Conservation (phyloP, 768 basidiomycete species). For the Leucosporidium scottii region DNA sequence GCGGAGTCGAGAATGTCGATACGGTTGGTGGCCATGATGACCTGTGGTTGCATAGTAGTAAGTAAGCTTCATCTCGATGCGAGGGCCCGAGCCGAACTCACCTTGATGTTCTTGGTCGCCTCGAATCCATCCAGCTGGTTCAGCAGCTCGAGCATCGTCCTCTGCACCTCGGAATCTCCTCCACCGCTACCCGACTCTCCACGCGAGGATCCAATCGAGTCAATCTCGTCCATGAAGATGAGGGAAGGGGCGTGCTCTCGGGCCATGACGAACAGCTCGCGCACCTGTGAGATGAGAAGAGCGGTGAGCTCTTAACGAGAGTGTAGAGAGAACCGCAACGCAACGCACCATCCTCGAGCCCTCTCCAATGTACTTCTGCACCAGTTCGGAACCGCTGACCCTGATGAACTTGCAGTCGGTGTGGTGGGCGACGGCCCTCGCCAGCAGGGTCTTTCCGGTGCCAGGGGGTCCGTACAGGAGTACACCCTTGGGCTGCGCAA, state of each 20-base stretch:
- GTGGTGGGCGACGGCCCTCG: slow-evolving; percentile 92
- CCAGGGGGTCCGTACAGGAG: slow-evolving; percentile 92
- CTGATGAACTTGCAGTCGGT: slow-evolving; percentile 97
- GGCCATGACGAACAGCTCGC: slow-evolving; percentile 97
- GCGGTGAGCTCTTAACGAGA: too few relatives aligned
- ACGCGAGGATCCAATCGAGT: slow-evolving; percentile 88
- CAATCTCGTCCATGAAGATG: slow-evolving; percentile 99
- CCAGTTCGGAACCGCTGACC: slow-evolving; percentile 85
- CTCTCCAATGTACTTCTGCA: slow-evolving; percentile 98
- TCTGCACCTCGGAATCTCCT: slow-evolving; percentile 81
- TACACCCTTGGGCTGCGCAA: slow-evolving; percentile 95
- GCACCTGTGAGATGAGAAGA: slow-evolving; percentile 32
- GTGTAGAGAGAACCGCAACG: too few relatives aligned
- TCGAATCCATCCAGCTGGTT: slow-evolving; percentile 87
- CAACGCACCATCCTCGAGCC: slow-evolving; percentile 77
- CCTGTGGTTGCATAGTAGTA: slow-evolving; percentile 40
- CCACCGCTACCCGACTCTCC: slow-evolving; percentile 65
- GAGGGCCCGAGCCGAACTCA: slow-evolving; percentile 25
- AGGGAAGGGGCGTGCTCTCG: slow-evolving; percentile 94
- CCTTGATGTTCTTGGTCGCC: slow-evolving; percentile 72
- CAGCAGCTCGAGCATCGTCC: slow-evolving; percentile 81
- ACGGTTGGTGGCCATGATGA: slow-evolving; percentile 95
- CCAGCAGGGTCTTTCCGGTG: slow-evolving; percentile 91
- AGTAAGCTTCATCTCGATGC: not conserved
- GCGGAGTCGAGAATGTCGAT: slow-evolving; percentile 96